Conservation (phyloP, 139 green algal species). For the Pseudopediastrum boryanum region DNA sequence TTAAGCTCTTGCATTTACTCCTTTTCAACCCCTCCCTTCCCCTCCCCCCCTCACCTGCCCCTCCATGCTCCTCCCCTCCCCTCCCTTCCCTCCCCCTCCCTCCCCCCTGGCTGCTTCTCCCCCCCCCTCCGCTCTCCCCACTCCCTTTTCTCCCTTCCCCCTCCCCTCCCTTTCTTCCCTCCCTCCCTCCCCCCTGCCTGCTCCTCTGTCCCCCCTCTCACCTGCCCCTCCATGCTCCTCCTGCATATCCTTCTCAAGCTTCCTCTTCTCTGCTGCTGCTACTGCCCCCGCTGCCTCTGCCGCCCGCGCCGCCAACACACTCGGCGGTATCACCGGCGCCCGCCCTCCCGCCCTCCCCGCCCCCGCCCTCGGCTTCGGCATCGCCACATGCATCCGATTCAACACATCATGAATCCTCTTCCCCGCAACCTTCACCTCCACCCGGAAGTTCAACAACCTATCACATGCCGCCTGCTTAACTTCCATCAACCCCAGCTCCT, state of each 20-base stretch:
- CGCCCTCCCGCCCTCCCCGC: constrained; percentile 35
- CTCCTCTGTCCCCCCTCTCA: background rate
- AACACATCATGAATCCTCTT: constrained; percentile 88
- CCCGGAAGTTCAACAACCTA: constrained; percentile 84
- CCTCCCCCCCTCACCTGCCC: no score
- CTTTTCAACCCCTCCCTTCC: no score
- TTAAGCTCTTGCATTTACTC: no score
- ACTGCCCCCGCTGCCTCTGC: constrained; percentile 24
- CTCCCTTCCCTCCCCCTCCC: no score
- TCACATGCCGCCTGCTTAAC: constrained; percentile 95
- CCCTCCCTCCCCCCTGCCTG: no score
- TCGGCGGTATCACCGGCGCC: constrained; percentile 84
- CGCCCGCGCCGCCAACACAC: constrained; percentile 67
- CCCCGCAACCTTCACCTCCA: constrained; percentile 92
- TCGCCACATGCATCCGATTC: constrained; percentile 95
- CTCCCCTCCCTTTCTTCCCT: no score
- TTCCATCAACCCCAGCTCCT: constrained; percentile 86
- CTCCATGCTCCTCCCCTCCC: no score
- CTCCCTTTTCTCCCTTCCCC: no score
- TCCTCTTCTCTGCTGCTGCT: constrained; percentile 48
- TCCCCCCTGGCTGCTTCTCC: no score
- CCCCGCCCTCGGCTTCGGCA: constrained; percentile 64
- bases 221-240: constrained; percentile 92
- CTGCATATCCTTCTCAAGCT: constrained; percentile 83
- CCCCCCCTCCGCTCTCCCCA: no score